Evolutionary conservation across 495 filamentous ascomycete genomes (phyloP), one percentile per base, ranked within the genome.

Genomic region (Articulospora tetracladia): DNA sequence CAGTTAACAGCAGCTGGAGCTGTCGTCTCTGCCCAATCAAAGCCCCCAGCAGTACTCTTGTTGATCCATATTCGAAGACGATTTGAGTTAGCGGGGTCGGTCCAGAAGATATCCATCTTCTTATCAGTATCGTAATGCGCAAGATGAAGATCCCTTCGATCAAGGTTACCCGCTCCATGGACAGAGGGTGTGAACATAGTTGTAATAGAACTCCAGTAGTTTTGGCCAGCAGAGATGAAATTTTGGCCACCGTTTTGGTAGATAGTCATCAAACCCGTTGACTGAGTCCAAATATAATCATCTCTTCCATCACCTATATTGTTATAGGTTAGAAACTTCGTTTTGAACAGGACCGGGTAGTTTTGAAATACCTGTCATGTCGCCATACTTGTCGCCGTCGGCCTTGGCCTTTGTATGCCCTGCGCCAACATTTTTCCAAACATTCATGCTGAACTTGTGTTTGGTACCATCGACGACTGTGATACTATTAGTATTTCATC

Each of bases 351-450:
- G 30, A 34, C 30, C 30, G 30, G 30, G 30, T 34, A 34, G 30
- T 34, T 34, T 34, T 34, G 30, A 34, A 34, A 34, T 34, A 34
- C 30, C 53, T n/a, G 53, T 55, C 53, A 55, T 55, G 53, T 55
- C 53, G 32, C 53, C 25, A 41, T 36, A 55, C 19, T 26, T 34
- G 8, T 17, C 32, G 17, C 53, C 53, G 28, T 55, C 53, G 11
- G 15, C 53, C 23, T 55, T 55, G 53, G 23, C 17, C n/a, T 19
- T 39, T 12, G 30, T 39, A 41, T 26, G 20, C 17, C 53, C 53
- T 13, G 13, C 8, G n/a, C 24, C 53, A 24, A 25, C 23, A 52
- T 52, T 52, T 28, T 25, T 34, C 30, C 30, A 34, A 34, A 34
- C 30, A 34, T 34, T 34, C 30, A 34, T 34, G 30, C 30, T 34